Evolutionary conservation across 257 asterid species (phyloP).

Genomic region (Solanum neorickii): DNA sequence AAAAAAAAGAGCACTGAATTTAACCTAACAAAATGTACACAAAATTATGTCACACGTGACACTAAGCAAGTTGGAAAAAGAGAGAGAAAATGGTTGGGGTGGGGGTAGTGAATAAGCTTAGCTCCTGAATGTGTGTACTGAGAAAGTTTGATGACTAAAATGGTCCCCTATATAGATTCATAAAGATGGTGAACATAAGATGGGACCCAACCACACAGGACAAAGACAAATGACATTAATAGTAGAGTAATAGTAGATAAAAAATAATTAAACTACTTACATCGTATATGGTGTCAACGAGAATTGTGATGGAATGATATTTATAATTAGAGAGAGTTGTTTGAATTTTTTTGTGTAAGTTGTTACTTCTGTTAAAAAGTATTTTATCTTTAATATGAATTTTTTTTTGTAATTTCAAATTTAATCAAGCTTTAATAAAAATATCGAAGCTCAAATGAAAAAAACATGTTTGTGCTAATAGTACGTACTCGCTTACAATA

Average conservation of each 20-base stretch:
- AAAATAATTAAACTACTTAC: background rate
- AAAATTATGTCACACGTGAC: background rate
- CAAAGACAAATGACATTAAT: background rate
- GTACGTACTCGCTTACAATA: background rate
- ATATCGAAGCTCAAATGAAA: background rate
- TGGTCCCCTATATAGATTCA: constrained; percentile 6
- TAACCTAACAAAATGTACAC: background rate
- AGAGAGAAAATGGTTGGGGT: background rate
- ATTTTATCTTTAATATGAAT: accelerated
- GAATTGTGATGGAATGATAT: no score
- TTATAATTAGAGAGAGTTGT: background rate
- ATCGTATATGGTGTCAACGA: background rate
- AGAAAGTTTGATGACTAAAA: background rate
- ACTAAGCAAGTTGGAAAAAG: background rate
- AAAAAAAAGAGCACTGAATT: background rate
- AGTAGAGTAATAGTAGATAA: background rate
- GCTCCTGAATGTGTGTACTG: background rate
- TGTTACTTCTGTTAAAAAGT: no score
- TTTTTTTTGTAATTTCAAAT: accelerated
- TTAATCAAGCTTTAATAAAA: no score
- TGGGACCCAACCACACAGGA: background rate
- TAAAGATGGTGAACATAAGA: background rate
- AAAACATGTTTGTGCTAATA: background rate
- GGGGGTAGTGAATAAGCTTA: background rate
- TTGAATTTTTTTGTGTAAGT: no score